Conservation (phyloP, 176 grass and related monocot genomes). For the Tillandsia fasciculata region DNA sequence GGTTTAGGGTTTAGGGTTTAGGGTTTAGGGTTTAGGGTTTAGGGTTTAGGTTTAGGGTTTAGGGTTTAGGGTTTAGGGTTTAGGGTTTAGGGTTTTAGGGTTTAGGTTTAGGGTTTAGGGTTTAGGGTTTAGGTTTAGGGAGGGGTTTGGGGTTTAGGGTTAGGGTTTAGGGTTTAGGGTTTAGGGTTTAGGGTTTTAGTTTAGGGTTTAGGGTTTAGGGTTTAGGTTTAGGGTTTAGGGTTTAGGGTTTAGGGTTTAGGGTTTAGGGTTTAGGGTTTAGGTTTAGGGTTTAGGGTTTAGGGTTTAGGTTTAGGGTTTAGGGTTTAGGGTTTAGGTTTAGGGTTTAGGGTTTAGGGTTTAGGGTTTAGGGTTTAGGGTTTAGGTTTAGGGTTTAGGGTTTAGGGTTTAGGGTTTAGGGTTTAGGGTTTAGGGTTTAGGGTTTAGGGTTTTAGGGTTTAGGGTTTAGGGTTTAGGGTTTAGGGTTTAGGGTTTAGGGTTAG, state of each 20-base stretch:
- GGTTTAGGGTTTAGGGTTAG: slow-evolving; percentile 26
- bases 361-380: slow-evolving; percentile 14
- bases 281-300: too few species aligned
- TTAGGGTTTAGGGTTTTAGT: too few species aligned
- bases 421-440: slow-evolving; percentile 18
- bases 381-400: slow-evolving; percentile 22
- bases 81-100: slow-evolving; percentile 22
- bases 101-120: slow-evolving; percentile 23
- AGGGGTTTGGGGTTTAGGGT: slow-evolving; percentile 23
- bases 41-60: slow-evolving; percentile 2
- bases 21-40: slow-evolving; percentile 13
- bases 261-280: too few species aligned
- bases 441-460: slow-evolving; percentile 16
- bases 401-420: slow-evolving; percentile 15
- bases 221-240: slow-evolving; percentile 14
- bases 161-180: slow-evolving; percentile 21
- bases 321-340: slow-evolving; percentile 16
- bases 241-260: slow-evolving; percentile 26
- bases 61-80: too few species aligned
- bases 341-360: slow-evolving; percentile 19
- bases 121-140: slow-evolving; percentile 20
- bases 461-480: slow-evolving; percentile 24
- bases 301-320: slow-evolving; percentile 7
- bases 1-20: slow-evolving; percentile 12
- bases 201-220: too few species aligned